Percentiles rank a stretch among this genome's conserved stretches.
These are phyloP conservation scores for Chrysoporthe puriensis DNA, from an alignment of 2,329 filamentous ascomycete genomes.

Conservation along the genomic window DNA sequence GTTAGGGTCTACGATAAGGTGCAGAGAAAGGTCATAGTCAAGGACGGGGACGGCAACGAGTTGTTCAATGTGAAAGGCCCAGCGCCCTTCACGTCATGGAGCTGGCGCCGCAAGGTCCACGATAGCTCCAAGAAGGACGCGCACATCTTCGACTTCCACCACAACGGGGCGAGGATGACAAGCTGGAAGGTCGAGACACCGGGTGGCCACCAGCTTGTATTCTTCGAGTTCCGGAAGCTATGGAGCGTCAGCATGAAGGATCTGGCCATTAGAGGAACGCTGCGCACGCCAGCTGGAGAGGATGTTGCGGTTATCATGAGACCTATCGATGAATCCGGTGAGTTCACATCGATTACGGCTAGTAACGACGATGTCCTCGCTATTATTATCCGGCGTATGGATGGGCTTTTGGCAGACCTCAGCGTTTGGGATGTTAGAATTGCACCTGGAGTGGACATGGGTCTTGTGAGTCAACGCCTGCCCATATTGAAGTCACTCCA, in stretches of 20 bases:
- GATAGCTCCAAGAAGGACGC: not conserved
- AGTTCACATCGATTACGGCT: not conserved
- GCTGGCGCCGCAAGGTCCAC: not conserved
- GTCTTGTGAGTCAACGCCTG: not conserved
- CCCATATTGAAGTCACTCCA: not conserved
- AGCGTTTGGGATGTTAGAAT: conserved; percentile 2
- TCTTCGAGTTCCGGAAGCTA: not conserved
- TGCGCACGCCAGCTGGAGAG: not conserved
- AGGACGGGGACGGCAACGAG: not conserved
- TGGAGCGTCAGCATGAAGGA: not conserved
- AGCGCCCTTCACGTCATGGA: not conserved
- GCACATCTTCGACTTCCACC: conserved; percentile 7
- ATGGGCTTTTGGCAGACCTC: not conserved
- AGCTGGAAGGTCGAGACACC: not conserved
- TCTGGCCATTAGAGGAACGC: not conserved
- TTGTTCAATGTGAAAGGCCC: conserved; percentile 2
- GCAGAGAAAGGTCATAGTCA: not conserved
- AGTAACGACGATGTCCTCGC: not conserved
- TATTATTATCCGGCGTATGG: not conserved
- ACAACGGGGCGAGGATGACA: not conserved
- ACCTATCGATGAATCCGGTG: not conserved
- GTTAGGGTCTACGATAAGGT: not conserved
- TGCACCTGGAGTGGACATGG: not conserved
- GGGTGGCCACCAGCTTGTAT: not conserved
- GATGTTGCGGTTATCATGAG: not conserved